Evolutionary conservation across 2,329 filamentous ascomycete genomes (phyloP).

Genomic region (Colletotrichum echinochloae): DNA sequence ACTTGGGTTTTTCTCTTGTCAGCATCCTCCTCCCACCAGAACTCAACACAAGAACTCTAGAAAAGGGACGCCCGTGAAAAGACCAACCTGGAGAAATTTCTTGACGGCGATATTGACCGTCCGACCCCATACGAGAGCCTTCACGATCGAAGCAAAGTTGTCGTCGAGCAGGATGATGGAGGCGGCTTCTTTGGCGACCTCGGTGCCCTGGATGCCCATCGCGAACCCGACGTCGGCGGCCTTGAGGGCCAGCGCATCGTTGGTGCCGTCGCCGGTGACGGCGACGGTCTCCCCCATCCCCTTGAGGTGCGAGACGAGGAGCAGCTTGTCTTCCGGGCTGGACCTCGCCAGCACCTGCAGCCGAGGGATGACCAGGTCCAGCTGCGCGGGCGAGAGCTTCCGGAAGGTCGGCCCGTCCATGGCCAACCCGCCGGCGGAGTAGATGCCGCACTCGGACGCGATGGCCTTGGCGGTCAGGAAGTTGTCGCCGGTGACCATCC

Average conservation of each 20-base stretch:
- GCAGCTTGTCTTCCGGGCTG: slow-evolving; percentile 74
- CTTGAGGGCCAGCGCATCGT: slow-evolving; percentile 70
- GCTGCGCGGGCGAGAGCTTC: slow-evolving; percentile 68
- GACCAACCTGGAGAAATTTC: slow-evolving; percentile 68
- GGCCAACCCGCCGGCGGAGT: slow-evolving; percentile 67
- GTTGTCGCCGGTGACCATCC: slow-evolving; percentile 63
- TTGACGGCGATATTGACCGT: slow-evolving; percentile 73
- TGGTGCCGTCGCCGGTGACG: slow-evolving; percentile 72
- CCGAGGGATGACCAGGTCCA: slow-evolving; percentile 68
- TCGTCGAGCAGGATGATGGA: slow-evolving; percentile 73
- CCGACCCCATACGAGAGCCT: slow-evolving; percentile 72
- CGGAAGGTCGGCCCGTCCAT: slow-evolving; percentile 79
- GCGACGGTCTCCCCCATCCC: slow-evolving; percentile 69
- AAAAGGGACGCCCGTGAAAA: too few relatives aligned
- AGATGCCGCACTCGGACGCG: slow-evolving; percentile 78
- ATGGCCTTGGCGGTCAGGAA: slow-evolving; percentile 79
- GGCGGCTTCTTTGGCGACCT: slow-evolving; percentile 72
- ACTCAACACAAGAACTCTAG: too few relatives aligned
- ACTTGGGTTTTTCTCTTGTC: slow-evolving; percentile 48
- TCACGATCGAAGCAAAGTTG: slow-evolving; percentile 70
- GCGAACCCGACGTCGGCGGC: slow-evolving; percentile 73
- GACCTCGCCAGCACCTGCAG: slow-evolving; percentile 75
- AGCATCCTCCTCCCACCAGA: background rate
- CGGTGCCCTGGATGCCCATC: slow-evolving; percentile 71
- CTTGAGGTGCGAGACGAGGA: slow-evolving; percentile 71